A percentile compares a stretch with the other conserved stretches of the same genome.
phyloP scores from a whole-genome alignment of 345 rosid species.

The Hevea brasiliensis region DNA sequence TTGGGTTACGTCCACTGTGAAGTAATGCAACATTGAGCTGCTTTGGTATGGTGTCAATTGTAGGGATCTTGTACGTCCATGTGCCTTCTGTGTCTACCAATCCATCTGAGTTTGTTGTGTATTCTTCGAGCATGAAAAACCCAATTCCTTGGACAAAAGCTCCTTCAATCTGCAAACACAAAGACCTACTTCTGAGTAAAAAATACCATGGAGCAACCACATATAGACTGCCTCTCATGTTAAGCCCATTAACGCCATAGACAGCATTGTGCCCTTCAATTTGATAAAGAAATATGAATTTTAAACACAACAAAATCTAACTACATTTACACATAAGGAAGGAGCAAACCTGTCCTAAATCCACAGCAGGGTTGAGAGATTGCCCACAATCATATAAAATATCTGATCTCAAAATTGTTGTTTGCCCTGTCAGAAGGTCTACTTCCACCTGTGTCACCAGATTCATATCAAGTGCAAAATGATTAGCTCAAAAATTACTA shows the following conservation, averaged over 20 bases:
- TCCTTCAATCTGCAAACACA: slow-evolving; percentile 69
- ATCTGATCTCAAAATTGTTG: too few species aligned
- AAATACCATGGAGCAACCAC: background rate
- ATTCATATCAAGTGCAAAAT: background rate
- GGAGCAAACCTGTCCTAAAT: slow-evolving; percentile 82
- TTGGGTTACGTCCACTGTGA: slow-evolving; percentile 66
- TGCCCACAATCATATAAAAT: too few species aligned
- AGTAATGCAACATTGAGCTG: slow-evolving; percentile 71
- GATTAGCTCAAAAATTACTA: background rate
- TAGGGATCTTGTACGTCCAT: slow-evolving; percentile 79
- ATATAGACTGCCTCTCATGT: too few species aligned
- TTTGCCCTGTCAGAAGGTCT: slow-evolving; percentile 75
- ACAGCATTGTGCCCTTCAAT: background rate
- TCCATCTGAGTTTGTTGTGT: slow-evolving; percentile 71
- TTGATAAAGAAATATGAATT: background rate
- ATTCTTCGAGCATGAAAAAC: slow-evolving; percentile 86
- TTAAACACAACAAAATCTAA: background rate
- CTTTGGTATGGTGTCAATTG: slow-evolving; percentile 75
- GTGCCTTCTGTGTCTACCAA: too few species aligned
- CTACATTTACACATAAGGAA: background rate
- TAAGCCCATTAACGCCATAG: background rate
- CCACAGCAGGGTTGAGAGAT: slow-evolving; percentile 95
- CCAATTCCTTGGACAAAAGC: slow-evolving; percentile 93
- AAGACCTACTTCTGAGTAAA: background rate
- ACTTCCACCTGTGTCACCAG: slow-evolving; percentile 68